Conservation (phyloP, 331 rosid species). For the Stylosanthes scabra region DNA sequence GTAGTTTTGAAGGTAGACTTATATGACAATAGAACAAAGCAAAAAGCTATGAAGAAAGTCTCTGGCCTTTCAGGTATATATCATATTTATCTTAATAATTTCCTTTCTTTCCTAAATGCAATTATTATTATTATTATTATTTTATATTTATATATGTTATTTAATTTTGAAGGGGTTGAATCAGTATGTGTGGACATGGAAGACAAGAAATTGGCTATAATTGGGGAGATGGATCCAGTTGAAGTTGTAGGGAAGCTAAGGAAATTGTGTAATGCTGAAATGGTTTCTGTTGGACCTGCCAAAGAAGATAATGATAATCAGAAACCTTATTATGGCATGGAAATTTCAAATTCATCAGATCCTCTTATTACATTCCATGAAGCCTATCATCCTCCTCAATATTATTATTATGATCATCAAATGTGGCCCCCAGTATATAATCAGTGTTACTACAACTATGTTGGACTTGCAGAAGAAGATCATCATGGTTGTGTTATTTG, state of each 20-base stretch:
- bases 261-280: conserved; percentile 50
- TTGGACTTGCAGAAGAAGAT: too few relatives aligned
- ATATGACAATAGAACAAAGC: conserved; percentile 48
- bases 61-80: conserved; percentile 47
- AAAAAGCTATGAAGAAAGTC: conserved; percentile 58
- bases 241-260: conserved; percentile 51
- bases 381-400: too few relatives aligned
- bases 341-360: too few relatives aligned
- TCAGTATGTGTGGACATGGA: conserved; percentile 61
- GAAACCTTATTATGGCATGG: not conserved
- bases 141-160: not conserved
- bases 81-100: too few relatives aligned
- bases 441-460: too few relatives aligned
- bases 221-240: conserved; percentile 61
- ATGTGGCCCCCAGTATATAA: too few relatives aligned
- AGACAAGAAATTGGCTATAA: conserved; percentile 63
- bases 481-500: too few relatives aligned
- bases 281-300: conserved; percentile 59
- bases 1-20: conserved; percentile 52
- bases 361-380: too few relatives aligned
- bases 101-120: too few relatives aligned
- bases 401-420: too few relatives aligned
- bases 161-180: conserved; percentile 54
- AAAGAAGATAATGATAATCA: conserved; percentile 55
- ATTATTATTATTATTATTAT: too few relatives aligned